phyloP scores from a whole-genome alignment of 768 basidiomycete genomes.

The Mycena floridula region DNA sequence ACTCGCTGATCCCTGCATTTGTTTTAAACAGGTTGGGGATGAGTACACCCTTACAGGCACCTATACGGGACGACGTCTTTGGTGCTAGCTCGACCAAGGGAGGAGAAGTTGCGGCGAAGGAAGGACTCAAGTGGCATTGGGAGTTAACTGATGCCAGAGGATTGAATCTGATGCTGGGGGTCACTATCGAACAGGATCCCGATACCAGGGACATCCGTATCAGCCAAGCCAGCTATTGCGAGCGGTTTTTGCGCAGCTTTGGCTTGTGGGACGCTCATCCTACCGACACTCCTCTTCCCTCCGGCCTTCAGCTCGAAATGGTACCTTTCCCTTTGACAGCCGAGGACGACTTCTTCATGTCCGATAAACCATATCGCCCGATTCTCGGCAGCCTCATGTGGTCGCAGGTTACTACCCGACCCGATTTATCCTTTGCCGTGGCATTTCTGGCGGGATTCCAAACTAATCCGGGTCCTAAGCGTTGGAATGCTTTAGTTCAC shows the following conservation, averaged over 20 bases:
- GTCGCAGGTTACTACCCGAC: conserved; percentile 17
- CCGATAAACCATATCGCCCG: conserved; percentile 18
- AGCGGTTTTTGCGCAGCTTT: conserved; percentile 15
- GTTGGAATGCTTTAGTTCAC: conserved; percentile 19
- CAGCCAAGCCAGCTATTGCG: conserved; percentile 25
- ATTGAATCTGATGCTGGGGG: conserved; percentile 25
- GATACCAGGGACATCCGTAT: conserved; percentile 18
- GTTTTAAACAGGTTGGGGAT: too few species aligned
- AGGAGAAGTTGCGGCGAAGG: too few species aligned
- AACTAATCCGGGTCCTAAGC: conserved; percentile 15
- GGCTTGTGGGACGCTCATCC: conserved; percentile 17
- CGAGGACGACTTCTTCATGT: conserved; percentile 7
- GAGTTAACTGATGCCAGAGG: too few species aligned
- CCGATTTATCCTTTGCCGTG: conserved; percentile 26
- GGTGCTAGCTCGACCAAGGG: too few species aligned
- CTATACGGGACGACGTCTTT: too few species aligned
- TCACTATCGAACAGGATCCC: conserved; percentile 21
- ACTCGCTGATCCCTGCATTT: too few species aligned
- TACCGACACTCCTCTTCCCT: conserved; percentile 18
- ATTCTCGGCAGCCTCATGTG: conserved; percentile 22
- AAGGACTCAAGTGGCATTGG: too few species aligned
- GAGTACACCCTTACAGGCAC: too few species aligned
- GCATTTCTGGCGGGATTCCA: conserved; percentile 14
- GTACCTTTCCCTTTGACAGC: too few species aligned
- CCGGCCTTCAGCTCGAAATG: conserved; percentile 7